Conservation (phyloP, 2,329 filamentous ascomycete genomes). For the Paraphoma sp. region DNA sequence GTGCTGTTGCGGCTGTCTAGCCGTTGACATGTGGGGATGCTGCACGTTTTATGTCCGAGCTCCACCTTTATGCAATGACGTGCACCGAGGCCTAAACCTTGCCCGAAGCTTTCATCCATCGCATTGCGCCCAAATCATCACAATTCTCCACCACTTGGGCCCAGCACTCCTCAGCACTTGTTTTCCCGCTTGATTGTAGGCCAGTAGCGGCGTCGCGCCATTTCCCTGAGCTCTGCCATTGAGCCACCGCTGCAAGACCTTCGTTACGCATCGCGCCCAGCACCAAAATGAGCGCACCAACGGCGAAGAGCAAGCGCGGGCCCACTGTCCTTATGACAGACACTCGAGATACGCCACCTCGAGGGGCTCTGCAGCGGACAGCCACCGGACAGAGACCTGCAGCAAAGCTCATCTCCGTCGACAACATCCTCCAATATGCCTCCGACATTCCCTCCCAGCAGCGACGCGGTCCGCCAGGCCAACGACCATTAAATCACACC, state of each 20-base stretch:
- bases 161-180: background rate
- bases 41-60: constrained; percentile 15
- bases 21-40: constrained; percentile 13
- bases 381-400: constrained; percentile 39
- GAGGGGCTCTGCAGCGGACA: constrained; percentile 29
- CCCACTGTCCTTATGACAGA: constrained; percentile 61
- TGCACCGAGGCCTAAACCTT: constrained; percentile 18
- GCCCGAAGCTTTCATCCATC: constrained; percentile 3
- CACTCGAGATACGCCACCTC: constrained; percentile 55
- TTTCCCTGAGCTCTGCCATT: background rate
- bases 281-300: constrained; percentile 40
- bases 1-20: background rate
- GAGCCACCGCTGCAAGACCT: too few species aligned
- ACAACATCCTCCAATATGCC: constrained; percentile 92
- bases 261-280: background rate
- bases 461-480: constrained; percentile 72
- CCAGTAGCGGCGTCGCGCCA: background rate
- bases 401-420: constrained; percentile 82
- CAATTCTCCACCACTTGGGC: background rate
- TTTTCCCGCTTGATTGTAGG: background rate
- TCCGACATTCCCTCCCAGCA: constrained; percentile 96
- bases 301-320: constrained; percentile 46
- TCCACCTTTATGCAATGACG: constrained; percentile 17
- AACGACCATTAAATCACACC: constrained; percentile 56
- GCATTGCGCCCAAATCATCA: constrained; percentile 7